Percentiles rank a stretch among this genome's conserved stretches.
phyloP scores from a whole-genome alignment of 164 flowering plant species.

The Litsea cubeba region DNA sequence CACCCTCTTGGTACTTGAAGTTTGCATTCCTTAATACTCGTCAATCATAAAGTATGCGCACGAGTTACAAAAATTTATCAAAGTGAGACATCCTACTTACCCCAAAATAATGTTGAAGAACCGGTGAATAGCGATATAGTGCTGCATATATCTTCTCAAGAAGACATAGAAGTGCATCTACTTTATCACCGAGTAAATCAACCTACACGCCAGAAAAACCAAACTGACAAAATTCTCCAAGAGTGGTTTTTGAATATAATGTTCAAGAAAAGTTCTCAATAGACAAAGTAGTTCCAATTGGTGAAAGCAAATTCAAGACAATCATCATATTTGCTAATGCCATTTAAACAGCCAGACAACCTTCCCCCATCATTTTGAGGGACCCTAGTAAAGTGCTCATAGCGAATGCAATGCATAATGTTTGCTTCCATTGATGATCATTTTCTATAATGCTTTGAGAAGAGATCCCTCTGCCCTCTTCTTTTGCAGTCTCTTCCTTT shows the following conservation, averaged over 20 bases:
- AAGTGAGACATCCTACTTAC: constrained; percentile 26
- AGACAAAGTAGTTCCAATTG: too few species aligned
- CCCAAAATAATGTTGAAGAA: constrained; percentile 37
- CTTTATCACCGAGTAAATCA: constrained; percentile 77
- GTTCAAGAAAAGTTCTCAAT: not conserved
- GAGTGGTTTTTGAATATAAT: not conserved
- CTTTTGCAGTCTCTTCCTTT: too few species aligned
- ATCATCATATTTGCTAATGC: too few species aligned
- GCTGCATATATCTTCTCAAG: constrained; percentile 46
- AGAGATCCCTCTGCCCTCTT: too few species aligned
- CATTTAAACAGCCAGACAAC: too few species aligned
- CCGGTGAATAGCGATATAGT: constrained; percentile 44
- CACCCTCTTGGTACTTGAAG: not conserved
- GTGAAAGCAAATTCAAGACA: too few species aligned
- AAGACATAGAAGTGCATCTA: constrained; percentile 49
- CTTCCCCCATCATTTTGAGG: too few species aligned
- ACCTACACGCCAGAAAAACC: constrained; percentile 33
- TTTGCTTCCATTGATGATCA: too few species aligned
- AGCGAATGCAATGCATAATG: too few species aligned
- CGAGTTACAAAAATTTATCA: not conserved
- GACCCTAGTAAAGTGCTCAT: too few species aligned
- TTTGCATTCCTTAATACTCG: not conserved
- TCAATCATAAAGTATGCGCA: not conserved
- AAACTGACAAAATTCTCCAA: not conserved
- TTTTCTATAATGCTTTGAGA: too few species aligned